Evolutionary conservation across 2,329 filamentous ascomycete species (phyloP).

Genomic region (Talaromyces sp.): DNA sequence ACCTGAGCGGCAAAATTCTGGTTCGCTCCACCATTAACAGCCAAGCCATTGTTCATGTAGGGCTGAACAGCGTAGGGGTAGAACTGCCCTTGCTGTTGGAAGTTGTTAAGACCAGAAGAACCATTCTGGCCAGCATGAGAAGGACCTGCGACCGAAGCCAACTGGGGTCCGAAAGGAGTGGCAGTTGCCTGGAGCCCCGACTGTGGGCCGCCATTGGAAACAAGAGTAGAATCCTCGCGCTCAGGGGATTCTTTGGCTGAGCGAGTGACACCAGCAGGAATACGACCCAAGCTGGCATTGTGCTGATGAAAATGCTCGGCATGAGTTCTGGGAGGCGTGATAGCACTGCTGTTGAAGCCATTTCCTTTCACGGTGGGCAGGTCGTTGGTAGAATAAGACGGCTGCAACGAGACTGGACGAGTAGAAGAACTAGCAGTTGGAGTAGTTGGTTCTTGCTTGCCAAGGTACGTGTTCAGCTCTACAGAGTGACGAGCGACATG

Average conservation of each 20-base stretch:
- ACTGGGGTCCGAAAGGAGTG: conserved; percentile 70
- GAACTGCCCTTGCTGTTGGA: conserved; percentile 37
- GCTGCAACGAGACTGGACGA: conserved; percentile 58
- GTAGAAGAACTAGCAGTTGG: conserved; percentile 32
- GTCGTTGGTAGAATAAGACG: conserved; percentile 88
- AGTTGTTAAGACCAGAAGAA: conserved; percentile 37
- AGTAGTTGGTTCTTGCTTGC: conserved; percentile 29
- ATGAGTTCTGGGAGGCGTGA: conserved; percentile 57
- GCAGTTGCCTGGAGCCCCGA: conserved; percentile 78
- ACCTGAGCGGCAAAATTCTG: conserved; percentile 55
- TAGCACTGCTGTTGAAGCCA: conserved; percentile 45
- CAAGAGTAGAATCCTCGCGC: conserved; percentile 46
- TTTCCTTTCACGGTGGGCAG: conserved; percentile 78
- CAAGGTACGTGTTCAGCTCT: conserved; percentile 41
- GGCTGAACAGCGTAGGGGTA: conserved; percentile 54
- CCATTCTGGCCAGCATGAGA: conserved; percentile 26
- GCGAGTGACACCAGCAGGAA: conserved; percentile 67
- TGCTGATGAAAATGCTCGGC: conserved; percentile 66
- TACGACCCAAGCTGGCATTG: conserved; percentile 77
- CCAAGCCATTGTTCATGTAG: conserved; percentile 54
- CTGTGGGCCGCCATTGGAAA: conserved; percentile 57
- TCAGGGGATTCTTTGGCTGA: conserved; percentile 50
- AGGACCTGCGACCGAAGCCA: conserved; percentile 39
- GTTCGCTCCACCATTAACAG: conserved; percentile 36
- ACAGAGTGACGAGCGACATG: conserved; percentile 47